Percentiles rank a stretch among this genome's conserved stretches.
phyloP scores from a whole-genome alignment of 768 basidiomycete genomes.

The Tulasnella sp. region DNA sequence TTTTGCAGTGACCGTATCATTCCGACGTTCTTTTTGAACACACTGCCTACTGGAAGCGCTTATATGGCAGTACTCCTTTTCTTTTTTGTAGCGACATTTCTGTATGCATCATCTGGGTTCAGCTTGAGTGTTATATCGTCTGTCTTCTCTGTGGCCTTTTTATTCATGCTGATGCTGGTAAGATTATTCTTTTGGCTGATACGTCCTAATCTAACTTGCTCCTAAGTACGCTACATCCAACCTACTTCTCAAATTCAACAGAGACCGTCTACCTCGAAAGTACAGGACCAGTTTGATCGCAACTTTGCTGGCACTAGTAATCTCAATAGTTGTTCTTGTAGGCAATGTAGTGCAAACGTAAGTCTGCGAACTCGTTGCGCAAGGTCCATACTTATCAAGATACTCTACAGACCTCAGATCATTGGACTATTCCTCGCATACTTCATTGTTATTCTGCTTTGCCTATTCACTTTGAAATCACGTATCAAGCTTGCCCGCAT shows the following conservation, averaged over 20 bases:
- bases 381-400: background rate
- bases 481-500: constrained; percentile 41
- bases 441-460: constrained; percentile 34
- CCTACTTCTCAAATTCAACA: constrained; percentile 50
- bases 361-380: background rate
- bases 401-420: background rate
- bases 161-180: constrained; percentile 9
- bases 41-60: constrained; percentile 41
- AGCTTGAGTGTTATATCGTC: constrained; percentile 38
- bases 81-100: constrained; percentile 33
- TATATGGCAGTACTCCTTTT: constrained; percentile 43
- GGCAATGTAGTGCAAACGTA: constrained; percentile 43
- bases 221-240: constrained; percentile 47
- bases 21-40: constrained; percentile 38
- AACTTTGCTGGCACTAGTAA: constrained; percentile 32
- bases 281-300: constrained; percentile 30
- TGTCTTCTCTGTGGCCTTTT: constrained; percentile 19
- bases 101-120: constrained; percentile 49
- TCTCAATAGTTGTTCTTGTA: constrained; percentile 35
- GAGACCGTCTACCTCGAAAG: constrained; percentile 41
- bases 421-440: constrained; percentile 45
- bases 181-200: background rate
- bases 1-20: constrained; percentile 38
- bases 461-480: constrained; percentile 41
- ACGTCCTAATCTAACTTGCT: constrained; percentile 31